Evolutionary conservation across 306 rosid genomes (phyloP).

Genomic region (Lablab purpureus): DNA sequence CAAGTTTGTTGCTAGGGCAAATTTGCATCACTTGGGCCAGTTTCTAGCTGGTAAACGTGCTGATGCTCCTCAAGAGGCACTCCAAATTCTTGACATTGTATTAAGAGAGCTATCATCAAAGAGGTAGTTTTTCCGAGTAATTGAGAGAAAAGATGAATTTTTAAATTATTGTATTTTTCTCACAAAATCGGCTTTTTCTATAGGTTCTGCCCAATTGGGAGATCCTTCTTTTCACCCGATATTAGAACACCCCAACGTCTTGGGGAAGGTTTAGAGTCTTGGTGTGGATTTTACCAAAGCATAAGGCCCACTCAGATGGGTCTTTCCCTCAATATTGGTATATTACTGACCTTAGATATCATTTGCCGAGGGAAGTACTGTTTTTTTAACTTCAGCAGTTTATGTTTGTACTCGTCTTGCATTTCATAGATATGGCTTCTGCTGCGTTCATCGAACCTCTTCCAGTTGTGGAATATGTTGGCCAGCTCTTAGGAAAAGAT

Average conservation of each 20-base stretch:
- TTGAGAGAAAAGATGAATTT: conserved; percentile 10
- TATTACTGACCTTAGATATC: conserved; percentile 9
- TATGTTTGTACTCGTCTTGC: conserved; percentile 2
- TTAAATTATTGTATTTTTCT: conserved; percentile 40
- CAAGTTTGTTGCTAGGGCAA: conserved; percentile 85
- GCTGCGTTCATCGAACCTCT: conserved; percentile 99
- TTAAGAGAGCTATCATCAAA: conserved; percentile 81
- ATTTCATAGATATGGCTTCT: conserved; percentile 88
- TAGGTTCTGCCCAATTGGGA: conserved; percentile 91
- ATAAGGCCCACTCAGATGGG: conserved; percentile 99
- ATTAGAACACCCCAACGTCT: conserved; percentile 85
- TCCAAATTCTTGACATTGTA: conserved; percentile 91
- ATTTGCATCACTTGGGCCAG: conserved; percentile 92
- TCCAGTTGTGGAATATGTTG: conserved; percentile 92
- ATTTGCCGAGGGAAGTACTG: background rate
- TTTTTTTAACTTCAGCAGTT: conserved; percentile 28
- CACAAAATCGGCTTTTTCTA: conserved; percentile 38
- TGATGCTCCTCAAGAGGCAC: conserved; percentile 92
- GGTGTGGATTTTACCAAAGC: conserved; percentile 99
- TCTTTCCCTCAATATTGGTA: conserved; percentile 93
- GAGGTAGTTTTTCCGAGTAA: conserved; percentile 58
- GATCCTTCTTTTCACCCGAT: conserved; percentile 93
- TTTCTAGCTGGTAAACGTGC: conserved; percentile 94
- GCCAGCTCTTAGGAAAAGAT: conserved; percentile 89
- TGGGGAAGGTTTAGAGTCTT: conserved; percentile 95